Percentiles rank a stretch among this genome's conserved stretches.
Conservation (phyloP, 2,329 filamentous ascomycete genomes). For the Periglandula ipomoeae region DNA sequence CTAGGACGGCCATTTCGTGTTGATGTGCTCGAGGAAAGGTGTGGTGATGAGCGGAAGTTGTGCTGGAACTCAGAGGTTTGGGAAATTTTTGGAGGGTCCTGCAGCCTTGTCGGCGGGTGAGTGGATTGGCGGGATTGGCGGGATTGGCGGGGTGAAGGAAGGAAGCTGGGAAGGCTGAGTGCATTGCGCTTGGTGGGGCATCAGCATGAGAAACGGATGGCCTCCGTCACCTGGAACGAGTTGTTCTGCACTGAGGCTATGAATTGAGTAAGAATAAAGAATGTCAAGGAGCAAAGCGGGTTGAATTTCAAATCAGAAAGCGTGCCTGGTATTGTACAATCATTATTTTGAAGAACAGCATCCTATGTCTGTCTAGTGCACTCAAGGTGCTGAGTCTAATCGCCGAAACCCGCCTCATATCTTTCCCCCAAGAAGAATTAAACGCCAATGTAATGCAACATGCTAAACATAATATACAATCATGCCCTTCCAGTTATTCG, state of each 20-base stretch:
- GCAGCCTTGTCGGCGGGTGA: background rate
- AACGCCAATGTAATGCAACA: background rate
- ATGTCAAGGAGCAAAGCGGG: too few relatives aligned
- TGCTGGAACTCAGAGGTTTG: background rate
- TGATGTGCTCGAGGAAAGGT: background rate
- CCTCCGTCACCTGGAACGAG: too few relatives aligned
- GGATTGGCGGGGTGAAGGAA: background rate
- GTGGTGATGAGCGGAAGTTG: background rate
- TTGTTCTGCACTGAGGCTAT: too few relatives aligned
- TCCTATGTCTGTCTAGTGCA: too few relatives aligned
- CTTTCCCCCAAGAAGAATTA: background rate
- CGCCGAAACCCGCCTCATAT: too few relatives aligned
- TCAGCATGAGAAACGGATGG: too few relatives aligned
- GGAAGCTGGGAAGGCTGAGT: background rate
- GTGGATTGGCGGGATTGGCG: background rate
- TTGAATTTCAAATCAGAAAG: too few relatives aligned
- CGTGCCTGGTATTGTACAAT: too few relatives aligned
- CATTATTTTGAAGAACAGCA: too few relatives aligned
- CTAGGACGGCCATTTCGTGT: constrained; percentile 33
- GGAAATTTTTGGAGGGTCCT: background rate
- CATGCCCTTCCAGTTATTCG: constrained; percentile 33
- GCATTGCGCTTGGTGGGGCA: too few relatives aligned
- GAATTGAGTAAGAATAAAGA: too few relatives aligned
- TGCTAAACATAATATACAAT: constrained; percentile 3
- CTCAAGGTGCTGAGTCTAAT: too few relatives aligned